Evolutionary conservation across 345 rosid species (phyloP).

Genomic region (Xanthoceras sorbifolium): DNA sequence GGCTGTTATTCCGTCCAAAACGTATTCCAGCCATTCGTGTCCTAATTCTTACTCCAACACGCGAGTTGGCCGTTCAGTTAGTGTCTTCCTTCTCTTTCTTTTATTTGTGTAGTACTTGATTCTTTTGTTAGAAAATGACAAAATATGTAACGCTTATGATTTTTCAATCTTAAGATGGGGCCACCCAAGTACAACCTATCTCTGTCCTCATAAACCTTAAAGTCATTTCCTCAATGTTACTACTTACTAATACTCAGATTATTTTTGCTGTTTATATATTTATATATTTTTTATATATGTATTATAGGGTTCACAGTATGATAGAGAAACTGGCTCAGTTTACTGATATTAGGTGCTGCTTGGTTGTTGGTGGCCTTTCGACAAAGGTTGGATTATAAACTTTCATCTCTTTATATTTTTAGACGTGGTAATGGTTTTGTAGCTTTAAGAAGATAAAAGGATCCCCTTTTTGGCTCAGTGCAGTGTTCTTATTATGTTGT

Average conservation of each 20-base stretch:
- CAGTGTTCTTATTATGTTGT: not conserved
- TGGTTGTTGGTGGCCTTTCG: constrained; percentile 94
- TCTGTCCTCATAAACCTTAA: too few relatives aligned
- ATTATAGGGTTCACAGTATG: constrained; percentile 93
- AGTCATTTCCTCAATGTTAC: not conserved
- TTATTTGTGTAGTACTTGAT: not conserved
- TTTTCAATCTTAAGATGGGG: not conserved
- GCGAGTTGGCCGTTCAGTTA: constrained; percentile 96
- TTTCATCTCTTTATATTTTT: constrained; percentile 12
- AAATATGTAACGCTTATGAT: not conserved
- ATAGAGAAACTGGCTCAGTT: constrained; percentile 81
- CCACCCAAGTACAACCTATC: too few relatives aligned
- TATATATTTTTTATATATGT: not conserved
- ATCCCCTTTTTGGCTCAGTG: not conserved
- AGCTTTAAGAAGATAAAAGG: not conserved
- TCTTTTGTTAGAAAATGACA: not conserved
- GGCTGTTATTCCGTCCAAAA: constrained; percentile 88
- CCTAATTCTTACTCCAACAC: constrained; percentile 91
- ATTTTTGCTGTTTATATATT: not conserved
- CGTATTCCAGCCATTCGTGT: constrained; percentile 78
- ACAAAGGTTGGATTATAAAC: constrained; percentile 55
- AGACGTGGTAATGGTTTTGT: not conserved
- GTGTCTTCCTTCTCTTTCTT: constrained; percentile 25
- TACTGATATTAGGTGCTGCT: constrained; percentile 87
- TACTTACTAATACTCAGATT: not conserved